Evolutionary conservation across 345 rosid species (phyloP).

Genomic region (Syzygium aromaticum): DNA sequence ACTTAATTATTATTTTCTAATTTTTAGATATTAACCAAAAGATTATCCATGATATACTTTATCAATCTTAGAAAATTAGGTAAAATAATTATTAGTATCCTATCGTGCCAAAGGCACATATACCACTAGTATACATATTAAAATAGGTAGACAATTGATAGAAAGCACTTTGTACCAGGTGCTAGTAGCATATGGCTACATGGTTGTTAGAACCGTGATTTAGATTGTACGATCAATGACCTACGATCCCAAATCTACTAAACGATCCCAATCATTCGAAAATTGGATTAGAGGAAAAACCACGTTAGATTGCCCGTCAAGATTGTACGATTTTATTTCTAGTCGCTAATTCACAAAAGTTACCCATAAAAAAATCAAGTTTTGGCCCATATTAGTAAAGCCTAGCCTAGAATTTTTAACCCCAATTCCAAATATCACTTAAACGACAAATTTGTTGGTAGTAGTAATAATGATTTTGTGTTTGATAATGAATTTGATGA

Average conservation of each 20-base stretch:
- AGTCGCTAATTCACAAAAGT: background rate
- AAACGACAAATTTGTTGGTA: background rate
- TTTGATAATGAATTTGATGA: background rate
- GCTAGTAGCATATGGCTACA: background rate
- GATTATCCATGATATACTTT: background rate
- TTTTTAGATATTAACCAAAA: rapidly evolving
- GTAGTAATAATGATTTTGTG: background rate
- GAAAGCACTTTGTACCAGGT: background rate
- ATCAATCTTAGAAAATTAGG: background rate
- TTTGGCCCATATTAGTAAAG: background rate
- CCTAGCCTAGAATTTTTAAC: background rate
- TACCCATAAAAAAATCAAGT: background rate
- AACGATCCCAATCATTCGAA: background rate
- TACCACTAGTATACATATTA: background rate
- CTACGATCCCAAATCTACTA: background rate
- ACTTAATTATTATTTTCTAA: background rate
- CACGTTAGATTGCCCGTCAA: background rate
- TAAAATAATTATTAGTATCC: too few relatives aligned
- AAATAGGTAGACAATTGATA: background rate
- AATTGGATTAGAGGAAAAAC: background rate
- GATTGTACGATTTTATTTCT: background rate
- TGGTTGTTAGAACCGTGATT: background rate
- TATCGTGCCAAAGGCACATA: too few relatives aligned
- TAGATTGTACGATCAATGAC: background rate
- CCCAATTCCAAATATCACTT: background rate